Base-by-base conservation (phyloP, 345 rosid species). In the Gossypium rotundifolium region DNA sequence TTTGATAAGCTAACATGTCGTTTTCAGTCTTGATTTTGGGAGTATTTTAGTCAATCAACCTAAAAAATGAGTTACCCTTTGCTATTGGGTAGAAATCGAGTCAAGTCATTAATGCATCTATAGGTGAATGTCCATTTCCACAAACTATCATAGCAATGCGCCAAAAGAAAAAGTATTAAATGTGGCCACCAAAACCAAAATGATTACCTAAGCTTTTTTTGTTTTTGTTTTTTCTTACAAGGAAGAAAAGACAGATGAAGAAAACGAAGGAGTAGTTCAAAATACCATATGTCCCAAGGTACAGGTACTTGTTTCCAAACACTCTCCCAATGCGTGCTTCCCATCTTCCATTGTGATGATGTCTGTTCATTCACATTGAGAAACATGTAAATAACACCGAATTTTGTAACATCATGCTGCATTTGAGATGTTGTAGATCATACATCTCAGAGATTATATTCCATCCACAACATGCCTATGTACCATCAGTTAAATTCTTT, bases 261-360 rank as follows among this genome's bases (percentile, higher is more conserved):
- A 11, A 17, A 2, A 59, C 62, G 2, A 4, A 13, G 5, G 8
- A 59, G 17, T 4, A 3, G 60, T 55, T 55, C 9, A 20, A 53
- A 18, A 55, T 20, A 90, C 94, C 94, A 0, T 85, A 90, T 17
- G 94, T 90, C 51, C 91, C 91, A 29, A 90, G 94, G 57, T 90
- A 90, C 2, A 90, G 90, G 54, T 90, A 90, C 54, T 90, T 90
- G 87, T 90, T 90, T 51, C 91, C 94, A 74, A 85, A 88, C 27
- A 90, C 94, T 63, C 94, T 81, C 1, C 94, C 91, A 66, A 90
- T 90, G 52, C 91, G 83, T 51, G 94, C 94, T 71, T 90, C 94
- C 91, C 94, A 90, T 83, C 94, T 90, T 14, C 94, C 94, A 75
- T 88, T 90, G 59, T 90, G 94, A 73, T 90, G 91, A 80, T 89